A percentile compares a stretch with the other conserved stretches of the same genome.
These are phyloP conservation scores for Aurinia saxatilis DNA, from an alignment of 345 rosid species.

Conservation along the genomic window DNA sequence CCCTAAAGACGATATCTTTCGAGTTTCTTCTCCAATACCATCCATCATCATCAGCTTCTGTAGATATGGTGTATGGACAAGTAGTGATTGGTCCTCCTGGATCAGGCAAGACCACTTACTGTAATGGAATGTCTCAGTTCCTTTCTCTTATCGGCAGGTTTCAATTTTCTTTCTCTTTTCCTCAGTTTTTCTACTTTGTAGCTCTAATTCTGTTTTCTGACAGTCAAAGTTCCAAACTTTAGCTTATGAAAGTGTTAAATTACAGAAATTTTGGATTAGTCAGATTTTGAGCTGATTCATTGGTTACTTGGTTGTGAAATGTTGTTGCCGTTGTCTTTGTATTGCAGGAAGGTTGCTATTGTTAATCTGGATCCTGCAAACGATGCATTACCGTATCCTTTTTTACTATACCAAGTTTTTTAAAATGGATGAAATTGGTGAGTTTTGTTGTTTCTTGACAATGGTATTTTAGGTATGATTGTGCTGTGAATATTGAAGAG, in stretches of 20 bases:
- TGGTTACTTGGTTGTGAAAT: neutral
- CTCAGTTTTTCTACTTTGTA: neutral
- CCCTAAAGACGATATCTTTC: neutral
- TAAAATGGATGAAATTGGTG: neutral
- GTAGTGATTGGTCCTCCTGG: constrained; percentile 96
- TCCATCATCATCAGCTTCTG: neutral
- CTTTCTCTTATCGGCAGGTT: constrained; percentile 83
- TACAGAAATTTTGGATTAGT: neutral
- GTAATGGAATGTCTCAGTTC: constrained; percentile 98
- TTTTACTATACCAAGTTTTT: neutral
- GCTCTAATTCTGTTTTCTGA: neutral
- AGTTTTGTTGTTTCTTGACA: constrained; percentile 36
- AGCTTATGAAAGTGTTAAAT: neutral
- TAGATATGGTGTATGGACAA: constrained; percentile 76
- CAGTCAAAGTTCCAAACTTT: constrained; percentile 8
- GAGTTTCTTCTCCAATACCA: neutral
- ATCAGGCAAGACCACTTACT: constrained; percentile 94
- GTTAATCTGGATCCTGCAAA: constrained; percentile 96
- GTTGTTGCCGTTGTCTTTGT: neutral
- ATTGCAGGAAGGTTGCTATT: constrained; percentile 77
- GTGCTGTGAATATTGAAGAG: constrained; percentile 82
- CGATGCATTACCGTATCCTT: constrained; percentile 80
- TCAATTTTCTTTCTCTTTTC: neutral
- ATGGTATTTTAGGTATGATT: constrained; percentile 52
- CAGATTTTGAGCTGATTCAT: neutral